Evolutionary conservation across 2,329 filamentous ascomycete genomes (phyloP), one percentile per base, ranked within the genome.

Genomic region (Arthrocladium fulminans): DNA sequence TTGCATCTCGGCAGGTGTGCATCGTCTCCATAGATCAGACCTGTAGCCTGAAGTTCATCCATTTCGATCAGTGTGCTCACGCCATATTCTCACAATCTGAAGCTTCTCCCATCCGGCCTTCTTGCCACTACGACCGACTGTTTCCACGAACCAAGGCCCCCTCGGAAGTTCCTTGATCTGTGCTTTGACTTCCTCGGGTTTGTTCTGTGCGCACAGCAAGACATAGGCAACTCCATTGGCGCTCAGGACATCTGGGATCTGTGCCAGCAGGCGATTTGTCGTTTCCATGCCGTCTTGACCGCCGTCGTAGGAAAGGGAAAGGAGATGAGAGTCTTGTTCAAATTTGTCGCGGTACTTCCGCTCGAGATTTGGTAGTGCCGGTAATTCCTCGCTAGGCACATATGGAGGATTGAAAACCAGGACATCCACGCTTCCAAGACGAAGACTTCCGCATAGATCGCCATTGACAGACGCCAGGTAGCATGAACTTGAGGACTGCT

Each of bases 341-440:
- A 88, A 95, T 8, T 70, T 47, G 24, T 42, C 45, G 4, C 23
- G 4, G 29, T 48, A 41, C 12, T 20, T 34, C 8, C 19, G 22
- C 13, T 20, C 32, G 50, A 12, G 51, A 49, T 1, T 53, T 4
- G 74, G 67, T 29, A 76, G 66, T 20, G 67, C 63, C 1, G 90
- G 89, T 51, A 94, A 68, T 34, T 81, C 77, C 22, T 83, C 76
- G 2, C 89, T 94, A 1, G 92, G 92, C 12, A 98, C 92, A 63
- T 98, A 98, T 0, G 92, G 92, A 46, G 92, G 92, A 63, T 98
- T 98, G 74, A 97, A 98, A 23, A 98, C 76, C 53, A 98, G 74
- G 9, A 98, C 76, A 62, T 98, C 92, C 3, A 94, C 76, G 32
- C 68, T 67, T 2, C 73, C 71, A 0, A 69, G 61, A 6, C 76